Base-by-base conservation (phyloP, 768 basidiomycete genomes). In the Mycena filopes region DNA sequence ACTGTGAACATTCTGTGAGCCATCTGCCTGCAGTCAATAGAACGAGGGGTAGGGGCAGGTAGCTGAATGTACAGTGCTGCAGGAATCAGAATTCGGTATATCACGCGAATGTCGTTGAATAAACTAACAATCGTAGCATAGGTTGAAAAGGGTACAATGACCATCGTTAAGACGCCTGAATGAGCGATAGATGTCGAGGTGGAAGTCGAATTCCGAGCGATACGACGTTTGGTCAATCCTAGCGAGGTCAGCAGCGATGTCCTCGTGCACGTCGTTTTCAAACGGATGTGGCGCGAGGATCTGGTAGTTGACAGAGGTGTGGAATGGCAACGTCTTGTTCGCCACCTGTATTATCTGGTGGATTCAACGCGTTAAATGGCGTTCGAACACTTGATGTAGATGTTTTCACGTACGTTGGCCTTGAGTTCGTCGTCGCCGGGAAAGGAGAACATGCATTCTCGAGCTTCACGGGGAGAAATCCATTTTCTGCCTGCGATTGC, bases 121-220 rank as follows among this genome's bases (percentile, higher is more conserved):
- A 41, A 20, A 43, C 79, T 69, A 69, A 83, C 83, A 79, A 66
- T 87, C 87, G 72, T 83, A 88, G 72, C 87, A 89, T 25, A 75
- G 68, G 70, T 87, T 87, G 28, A 85, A 78, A 75, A 84, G 84
- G 12, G 82, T 80, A 70, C 84, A 86, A 70, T 88, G 88, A 0
- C 87, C 87, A 68, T 89, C 88, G 62, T 86, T 84, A 36, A 86
- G 76, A 11, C 84, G 78, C 70, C 86, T 87, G 62, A 88, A 78
- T 1, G 87, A 78, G 20, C 80, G 77, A 36, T 83, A 87, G 15
- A 88, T 72, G 67, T 87, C 86, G 33, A 87, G 67, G 70, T 88
- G 87, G 43, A 87, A 78, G 65, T 86, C 83, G 63, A 85, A 85
- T 42, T 89, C 87, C 15, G 83, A 84, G 2, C 73, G 38, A 67